Percentiles rank a stretch among this genome's conserved stretches.
Evolutionary conservation across 1,284 basidiomycete genomes (phyloP).

Genomic region (Melampsora americana): DNA sequence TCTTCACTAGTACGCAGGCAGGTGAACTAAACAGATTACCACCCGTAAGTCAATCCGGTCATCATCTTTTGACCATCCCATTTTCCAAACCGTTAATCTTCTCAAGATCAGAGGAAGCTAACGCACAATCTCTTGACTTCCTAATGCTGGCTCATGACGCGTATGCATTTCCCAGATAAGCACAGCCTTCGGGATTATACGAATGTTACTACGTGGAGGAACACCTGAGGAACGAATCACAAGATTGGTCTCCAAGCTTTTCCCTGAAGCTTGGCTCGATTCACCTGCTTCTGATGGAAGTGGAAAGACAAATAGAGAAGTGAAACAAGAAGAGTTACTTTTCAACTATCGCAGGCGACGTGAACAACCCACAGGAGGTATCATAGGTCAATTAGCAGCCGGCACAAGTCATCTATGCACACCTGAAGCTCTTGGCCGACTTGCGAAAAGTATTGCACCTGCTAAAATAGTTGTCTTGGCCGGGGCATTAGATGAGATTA

Average conservation of each 20-base stretch:
- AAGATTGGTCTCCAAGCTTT: conserved; percentile 1
- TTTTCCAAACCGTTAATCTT: neutral
- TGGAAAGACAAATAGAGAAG: neutral
- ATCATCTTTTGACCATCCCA: neutral
- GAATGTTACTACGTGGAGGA: neutral
- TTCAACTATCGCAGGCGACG: neutral
- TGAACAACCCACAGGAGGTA: conserved; percentile 2
- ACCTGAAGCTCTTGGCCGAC: conserved; percentile 60
- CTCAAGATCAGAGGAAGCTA: neutral
- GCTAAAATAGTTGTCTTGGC: conserved; percentile 62
- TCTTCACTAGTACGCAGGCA: conserved; percentile 68
- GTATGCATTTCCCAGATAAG: conserved; percentile 2
- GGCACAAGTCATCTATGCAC: conserved; percentile 62
- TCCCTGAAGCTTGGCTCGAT: conserved; percentile 18
- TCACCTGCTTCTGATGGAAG: neutral
- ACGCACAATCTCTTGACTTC: neutral
- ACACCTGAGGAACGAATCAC: conserved; percentile 9
- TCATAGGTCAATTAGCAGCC: conserved; percentile 20
- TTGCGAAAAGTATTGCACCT: conserved; percentile 61
- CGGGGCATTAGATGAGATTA: conserved; percentile 70
- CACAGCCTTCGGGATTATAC: neutral
- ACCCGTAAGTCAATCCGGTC: neutral
- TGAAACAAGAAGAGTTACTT: neutral
- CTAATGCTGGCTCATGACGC: neutral
- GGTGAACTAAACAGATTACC: conserved; percentile 53